Evolutionary conservation across 2,329 filamentous ascomycete species (phyloP), one percentile per base, ranked within the genome.

Genomic region (Gyromitra esculenta): DNA sequence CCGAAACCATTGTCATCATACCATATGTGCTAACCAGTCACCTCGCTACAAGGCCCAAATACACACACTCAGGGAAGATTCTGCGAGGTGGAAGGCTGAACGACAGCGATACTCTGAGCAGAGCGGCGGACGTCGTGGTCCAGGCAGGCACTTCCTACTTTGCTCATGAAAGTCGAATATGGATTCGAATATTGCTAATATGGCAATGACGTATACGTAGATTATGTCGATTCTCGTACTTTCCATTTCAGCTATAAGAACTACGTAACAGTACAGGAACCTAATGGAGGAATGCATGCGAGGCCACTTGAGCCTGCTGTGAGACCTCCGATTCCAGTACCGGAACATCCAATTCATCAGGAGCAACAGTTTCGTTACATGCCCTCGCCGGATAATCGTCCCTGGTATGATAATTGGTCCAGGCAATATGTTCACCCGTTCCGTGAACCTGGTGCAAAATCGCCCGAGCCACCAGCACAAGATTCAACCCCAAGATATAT

Each of bases 61-160:
- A 39, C 56, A 57, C 15, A 78, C 77, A 0, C 43, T 79, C 21
- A 76, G 48, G 35, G 64, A 65, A 21, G 73, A 76, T 39, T 78
- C 76, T n/a, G 35, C 52, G 11, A 77, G 43, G 35, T 79, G 60
- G 43, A 50, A 7, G 5, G 50, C 41, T 18, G 75, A 79, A 50
- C 65, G 41, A 37, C 65, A 68, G 31, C 69, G 60, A 48, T 50
- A 54, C 13, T 31, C 50, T 7, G n/a, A 5, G 25, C 56, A 39
- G 15, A 25, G 41, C 54, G 63, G 41, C 25, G 45, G 43, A 3
- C 57, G 37, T 21, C 68, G 68, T 4, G 50, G 15, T 7, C 64
- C 60, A 45, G 70, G 77, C 69, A 77, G 56, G 65, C 35, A 59
- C 65, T 37, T 57, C 37, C 37, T 43, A 5, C 5, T 35, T 1